Percentiles rank a stretch among this genome's conserved stretches.
Evolutionary conservation across 2,329 filamentous ascomycete species (phyloP).

Genomic region (Fusarium denticulatum): DNA sequence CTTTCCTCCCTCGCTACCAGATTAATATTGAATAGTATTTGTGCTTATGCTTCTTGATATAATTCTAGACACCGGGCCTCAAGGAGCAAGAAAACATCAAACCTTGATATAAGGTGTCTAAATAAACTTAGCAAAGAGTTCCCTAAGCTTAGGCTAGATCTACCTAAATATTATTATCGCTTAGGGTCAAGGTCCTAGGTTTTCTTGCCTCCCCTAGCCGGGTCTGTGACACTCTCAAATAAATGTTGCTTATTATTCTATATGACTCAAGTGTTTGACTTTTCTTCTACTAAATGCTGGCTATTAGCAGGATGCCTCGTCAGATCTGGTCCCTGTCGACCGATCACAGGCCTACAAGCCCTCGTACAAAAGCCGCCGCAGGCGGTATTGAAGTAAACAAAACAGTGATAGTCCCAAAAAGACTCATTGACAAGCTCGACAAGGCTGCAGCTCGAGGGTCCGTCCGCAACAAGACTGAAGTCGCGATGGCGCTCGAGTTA

Average conservation of each 20-base stretch:
- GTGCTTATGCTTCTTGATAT: not conserved
- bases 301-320: not conserved
- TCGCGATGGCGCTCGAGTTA: slow-evolving; percentile 69
- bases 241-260: not conserved
- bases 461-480: slow-evolving; percentile 63
- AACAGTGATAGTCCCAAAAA: slow-evolving; percentile 69
- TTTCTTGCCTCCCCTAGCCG: too few relatives aligned
- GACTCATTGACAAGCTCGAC: slow-evolving; percentile 67
- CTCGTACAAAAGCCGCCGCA: slow-evolving; percentile 58
- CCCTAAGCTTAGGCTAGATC: too few relatives aligned
- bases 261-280: not conserved
- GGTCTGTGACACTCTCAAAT: not conserved
- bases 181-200: not conserved
- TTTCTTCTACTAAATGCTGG: not conserved
- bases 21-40: not conserved
- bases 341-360: slow-evolving; percentile 56
- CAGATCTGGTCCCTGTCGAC: not conserved
- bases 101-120: too few relatives aligned
- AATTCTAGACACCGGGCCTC: not conserved
- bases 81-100: too few relatives aligned
- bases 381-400: slow-evolving; percentile 67
- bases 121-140: too few relatives aligned
- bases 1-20: not conserved
- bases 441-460: slow-evolving; percentile 69
- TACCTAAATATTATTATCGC: too few relatives aligned